Conservation (phyloP, 805 yeast genomes). For the Candida suzukii region DNA sequence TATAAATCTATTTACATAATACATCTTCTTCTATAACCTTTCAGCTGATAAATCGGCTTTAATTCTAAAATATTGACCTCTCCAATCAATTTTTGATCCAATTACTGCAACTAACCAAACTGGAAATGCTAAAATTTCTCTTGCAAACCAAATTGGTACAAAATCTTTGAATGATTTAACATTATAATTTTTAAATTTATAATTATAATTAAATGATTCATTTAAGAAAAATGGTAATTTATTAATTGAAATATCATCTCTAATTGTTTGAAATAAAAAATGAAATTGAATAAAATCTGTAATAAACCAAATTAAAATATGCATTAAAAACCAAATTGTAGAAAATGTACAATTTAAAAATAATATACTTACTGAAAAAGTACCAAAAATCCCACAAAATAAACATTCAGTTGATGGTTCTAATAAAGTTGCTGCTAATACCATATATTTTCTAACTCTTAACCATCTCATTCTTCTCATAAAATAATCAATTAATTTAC, state of each 20-base stretch:
- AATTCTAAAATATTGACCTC: conserved; percentile 70
- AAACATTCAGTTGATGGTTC: conserved; percentile 85
- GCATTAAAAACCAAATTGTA: conserved; percentile 36
- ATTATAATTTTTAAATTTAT: background rate
- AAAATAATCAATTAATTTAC: conserved; percentile 45
- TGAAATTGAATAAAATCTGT: conserved; percentile 47
- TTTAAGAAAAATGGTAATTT: conserved; percentile 11
- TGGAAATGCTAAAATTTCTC: conserved; percentile 76
- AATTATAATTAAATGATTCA: conserved; percentile 6
- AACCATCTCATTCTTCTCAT: conserved; percentile 76
- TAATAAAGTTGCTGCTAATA: conserved; percentile 69
- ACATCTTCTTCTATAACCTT: conserved; percentile 28
- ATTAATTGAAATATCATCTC: background rate
- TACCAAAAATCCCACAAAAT: conserved; percentile 60
- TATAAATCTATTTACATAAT: background rate
- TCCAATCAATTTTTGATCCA: conserved; percentile 73
- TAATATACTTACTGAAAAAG: conserved; percentile 46
- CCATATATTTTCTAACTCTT: conserved; percentile 84
- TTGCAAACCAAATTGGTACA: conserved; percentile 48
- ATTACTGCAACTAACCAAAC: conserved; percentile 76
- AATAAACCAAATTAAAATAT: conserved; percentile 54
- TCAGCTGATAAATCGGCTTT: conserved; percentile 73
- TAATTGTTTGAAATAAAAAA: background rate
- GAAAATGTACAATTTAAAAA: conserved; percentile 29
- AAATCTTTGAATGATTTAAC: conserved; percentile 12